Conservation (phyloP, 1,284 basidiomycete species). For the Porodaedalea pini region DNA sequence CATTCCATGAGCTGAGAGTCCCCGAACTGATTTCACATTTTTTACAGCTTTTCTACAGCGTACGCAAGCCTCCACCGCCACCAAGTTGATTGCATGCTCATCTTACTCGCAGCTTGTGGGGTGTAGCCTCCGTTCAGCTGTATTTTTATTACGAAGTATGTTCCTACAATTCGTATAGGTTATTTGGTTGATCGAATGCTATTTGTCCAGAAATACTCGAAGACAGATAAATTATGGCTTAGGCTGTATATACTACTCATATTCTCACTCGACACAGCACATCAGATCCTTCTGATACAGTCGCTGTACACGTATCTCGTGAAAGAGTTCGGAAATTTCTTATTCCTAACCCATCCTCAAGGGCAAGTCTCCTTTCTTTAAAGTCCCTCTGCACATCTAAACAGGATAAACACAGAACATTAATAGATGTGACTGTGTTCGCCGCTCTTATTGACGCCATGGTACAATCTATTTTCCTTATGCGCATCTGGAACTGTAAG, state of each 20-base stretch:
- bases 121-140: not conserved
- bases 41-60: not conserved
- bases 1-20: no score
- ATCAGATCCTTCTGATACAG: conserved; percentile 11
- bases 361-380: not conserved
- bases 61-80: not conserved
- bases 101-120: not conserved
- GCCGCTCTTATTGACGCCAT: not conserved
- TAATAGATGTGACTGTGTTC: not conserved
- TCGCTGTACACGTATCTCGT: conserved; percentile 12
- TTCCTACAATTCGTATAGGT: not conserved
- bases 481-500: not conserved
- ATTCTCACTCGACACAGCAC: conserved; percentile 14
- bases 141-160: conserved; percentile 4
- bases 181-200: not conserved
- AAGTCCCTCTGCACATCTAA: no score
- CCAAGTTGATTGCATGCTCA: not conserved
- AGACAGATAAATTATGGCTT: conserved; percentile 3
- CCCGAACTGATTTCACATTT: no score
- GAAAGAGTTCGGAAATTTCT: conserved; percentile 6
- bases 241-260: conserved; percentile 5
- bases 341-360: not conserved
- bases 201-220: not conserved
- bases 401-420: not conserved
- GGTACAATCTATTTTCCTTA: not conserved